phyloP scores from a whole-genome alignment of 2,329 filamentous ascomycete genomes.

The Coniochaeta ligniaria region DNA sequence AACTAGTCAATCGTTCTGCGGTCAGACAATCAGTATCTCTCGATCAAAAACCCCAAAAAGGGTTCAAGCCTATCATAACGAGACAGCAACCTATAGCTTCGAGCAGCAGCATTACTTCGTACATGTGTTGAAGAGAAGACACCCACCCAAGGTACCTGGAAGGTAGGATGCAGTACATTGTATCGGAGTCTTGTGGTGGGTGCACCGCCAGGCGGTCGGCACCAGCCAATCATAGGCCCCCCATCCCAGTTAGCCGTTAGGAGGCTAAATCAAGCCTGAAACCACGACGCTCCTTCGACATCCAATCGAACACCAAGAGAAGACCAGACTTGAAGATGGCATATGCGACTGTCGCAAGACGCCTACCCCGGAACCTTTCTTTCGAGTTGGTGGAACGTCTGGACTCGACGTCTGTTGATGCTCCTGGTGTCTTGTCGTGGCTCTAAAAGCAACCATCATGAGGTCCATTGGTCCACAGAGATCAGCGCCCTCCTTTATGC shows the following conservation, averaged over 20 bases:
- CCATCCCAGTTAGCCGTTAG: not conserved
- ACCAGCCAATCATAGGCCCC: not conserved
- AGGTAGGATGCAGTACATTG: too few species aligned
- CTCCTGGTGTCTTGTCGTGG: not conserved
- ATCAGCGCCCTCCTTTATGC: not conserved
- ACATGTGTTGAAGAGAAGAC: not conserved
- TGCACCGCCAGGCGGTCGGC: not conserved
- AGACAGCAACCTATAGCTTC: too few species aligned
- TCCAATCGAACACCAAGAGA: not conserved
- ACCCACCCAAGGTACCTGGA: not conserved
- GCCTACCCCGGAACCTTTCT: conserved; percentile 6
- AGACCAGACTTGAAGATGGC: conserved; percentile 12
- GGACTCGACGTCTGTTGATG: conserved; percentile 1
- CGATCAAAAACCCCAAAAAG: too few species aligned
- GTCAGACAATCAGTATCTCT: too few species aligned
- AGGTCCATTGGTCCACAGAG: not conserved
- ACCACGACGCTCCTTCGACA: not conserved
- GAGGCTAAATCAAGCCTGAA: conserved; percentile 3
- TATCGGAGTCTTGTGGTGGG: too few species aligned
- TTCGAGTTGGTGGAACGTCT: conserved; percentile 4
- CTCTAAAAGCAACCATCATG: not conserved
- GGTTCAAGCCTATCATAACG: too few species aligned
- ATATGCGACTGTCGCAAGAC: conserved; percentile 4
- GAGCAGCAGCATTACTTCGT: too few species aligned
- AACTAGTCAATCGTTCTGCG: too few species aligned